phyloP scores from a whole-genome alignment of 2,329 filamentous ascomycete species.

The Neobulgaria alba region DNA sequence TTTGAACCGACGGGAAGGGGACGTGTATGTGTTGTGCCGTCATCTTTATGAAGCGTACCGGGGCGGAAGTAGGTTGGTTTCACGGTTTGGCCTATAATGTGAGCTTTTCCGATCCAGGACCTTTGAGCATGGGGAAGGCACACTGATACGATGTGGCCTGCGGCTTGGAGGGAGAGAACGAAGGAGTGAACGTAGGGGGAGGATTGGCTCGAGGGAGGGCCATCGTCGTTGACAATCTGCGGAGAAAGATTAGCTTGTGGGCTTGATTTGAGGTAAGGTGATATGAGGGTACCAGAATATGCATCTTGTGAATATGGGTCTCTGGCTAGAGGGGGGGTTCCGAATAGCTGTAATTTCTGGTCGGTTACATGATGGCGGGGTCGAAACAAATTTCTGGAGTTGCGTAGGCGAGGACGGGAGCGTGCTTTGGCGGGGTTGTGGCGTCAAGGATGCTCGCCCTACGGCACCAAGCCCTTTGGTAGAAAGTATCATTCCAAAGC shows the following conservation, averaged over 20 bases:
- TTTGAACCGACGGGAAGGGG: conserved; percentile 43
- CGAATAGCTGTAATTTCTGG: too few species aligned
- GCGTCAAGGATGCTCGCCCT: too few species aligned
- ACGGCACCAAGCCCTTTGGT: too few species aligned
- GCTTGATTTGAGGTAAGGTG: neutral
- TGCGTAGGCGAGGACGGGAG: too few species aligned
- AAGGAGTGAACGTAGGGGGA: conserved; percentile 75
- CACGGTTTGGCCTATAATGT: conserved; percentile 84
- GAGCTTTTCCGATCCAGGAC: conserved; percentile 97
- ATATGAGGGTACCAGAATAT: conserved; percentile 39
- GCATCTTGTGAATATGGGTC: conserved; percentile 38
- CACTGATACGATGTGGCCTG: conserved; percentile 83
- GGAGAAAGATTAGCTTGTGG: neutral
- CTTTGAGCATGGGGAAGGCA: conserved; percentile 85
- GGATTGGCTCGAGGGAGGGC: conserved; percentile 67
- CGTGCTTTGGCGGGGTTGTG: too few species aligned
- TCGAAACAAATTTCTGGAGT: too few species aligned
- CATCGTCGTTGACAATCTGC: conserved; percentile 67
- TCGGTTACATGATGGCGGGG: too few species aligned
- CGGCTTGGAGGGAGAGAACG: conserved; percentile 58
- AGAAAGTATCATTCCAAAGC: too few species aligned
- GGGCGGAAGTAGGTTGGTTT: conserved; percentile 78
- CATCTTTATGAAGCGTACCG: conserved; percentile 49
- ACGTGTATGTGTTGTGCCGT: conserved; percentile 56
- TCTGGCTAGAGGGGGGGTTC: conserved; percentile 1